Evolutionary conservation across 1,284 basidiomycete species (phyloP), one percentile per base, ranked within the genome.

Genomic region (Ganoderma lucidum): DNA sequence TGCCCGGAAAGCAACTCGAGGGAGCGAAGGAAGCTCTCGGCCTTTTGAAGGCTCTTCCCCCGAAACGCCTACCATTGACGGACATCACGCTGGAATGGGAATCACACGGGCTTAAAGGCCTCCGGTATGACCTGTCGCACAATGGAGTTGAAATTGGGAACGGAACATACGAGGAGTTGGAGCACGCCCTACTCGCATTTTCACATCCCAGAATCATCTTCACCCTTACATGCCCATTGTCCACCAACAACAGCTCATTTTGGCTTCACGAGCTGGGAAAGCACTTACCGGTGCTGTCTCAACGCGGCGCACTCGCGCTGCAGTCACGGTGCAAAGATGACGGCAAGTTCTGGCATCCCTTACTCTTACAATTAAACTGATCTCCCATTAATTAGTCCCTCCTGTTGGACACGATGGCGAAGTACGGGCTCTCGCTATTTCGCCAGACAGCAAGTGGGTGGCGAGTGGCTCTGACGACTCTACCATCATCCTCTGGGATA

Each of bases 401-500:
- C 35, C 32, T 17, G 19, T 2, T 9, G 56, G 56, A 6, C 56
- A 58, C 19, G 56, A 58, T n/a, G 19, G 10, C 35, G n/a, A 2
- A 12, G 6, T 37, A 17, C 8, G 3, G 2, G 12, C 32, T 17
- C 35, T 58, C 19, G 56, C 17, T 15, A 39, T 19, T 58, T 58
- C 56, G 6, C 35, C 35, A 6, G 35, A 58, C 56, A n/a, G 56
- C 56, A 58, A 1, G 30, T 58, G 56, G 56, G 30, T 58, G 1
- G 56, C 56, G 2, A 58, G 30, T 6, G 56, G 56, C 32, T 58
- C 56, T 10, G 30, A 35, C 8, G 56, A 58, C 56, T 37, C 6
- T 15, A 58, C 56, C 17, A 39, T 58, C 17, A 58, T 58, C 56
- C 56, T 58, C 30, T 58, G 56, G 56, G 19, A 37, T 32, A n/a